Percentiles rank a stretch among this genome's conserved stretches.
Evolutionary conservation across 2,329 filamentous ascomycete genomes (phyloP).

Genomic region (Helicocarpus griseus): DNA sequence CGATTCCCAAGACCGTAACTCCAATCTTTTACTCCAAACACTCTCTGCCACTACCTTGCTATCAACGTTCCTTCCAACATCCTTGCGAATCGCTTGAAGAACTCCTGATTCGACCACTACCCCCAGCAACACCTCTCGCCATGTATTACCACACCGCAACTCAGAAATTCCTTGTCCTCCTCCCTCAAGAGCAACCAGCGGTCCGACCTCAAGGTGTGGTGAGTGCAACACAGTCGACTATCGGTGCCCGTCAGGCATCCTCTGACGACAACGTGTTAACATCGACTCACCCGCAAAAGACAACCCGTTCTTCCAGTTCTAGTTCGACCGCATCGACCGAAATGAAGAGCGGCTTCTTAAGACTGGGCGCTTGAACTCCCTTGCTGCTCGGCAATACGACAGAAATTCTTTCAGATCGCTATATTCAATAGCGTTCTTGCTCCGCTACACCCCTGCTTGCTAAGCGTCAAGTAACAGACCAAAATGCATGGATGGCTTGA

Average conservation of each 20-base stretch:
- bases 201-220: not conserved
- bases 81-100: not conserved
- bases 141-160: slow-evolving; percentile 14
- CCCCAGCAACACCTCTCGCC: not conserved
- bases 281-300: not conserved
- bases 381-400: not conserved
- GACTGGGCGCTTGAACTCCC: slow-evolving; percentile 10
- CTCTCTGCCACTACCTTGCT: too few relatives aligned
- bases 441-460: not conserved
- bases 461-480: not conserved
- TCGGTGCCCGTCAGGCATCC: not conserved
- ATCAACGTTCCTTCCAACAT: not conserved
- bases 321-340: slow-evolving; percentile 6
- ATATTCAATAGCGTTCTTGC: not conserved
- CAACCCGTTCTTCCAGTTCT: slow-evolving; percentile 9
- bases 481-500: not conserved
- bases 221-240: not conserved
- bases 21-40: too few relatives aligned
- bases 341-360: slow-evolving; percentile 11
- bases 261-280: not conserved
- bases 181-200: slow-evolving; percentile 10
- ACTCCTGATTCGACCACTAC: not conserved
- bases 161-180: slow-evolving; percentile 14
- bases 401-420: not conserved
- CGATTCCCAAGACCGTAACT: too few relatives aligned